A percentile compares a stretch with the other conserved stretches of the same genome.
These are phyloP conservation scores for Tetrastigma voinierianum DNA, from an alignment of 164 flowering plant species.

Conservation along the genomic window DNA sequence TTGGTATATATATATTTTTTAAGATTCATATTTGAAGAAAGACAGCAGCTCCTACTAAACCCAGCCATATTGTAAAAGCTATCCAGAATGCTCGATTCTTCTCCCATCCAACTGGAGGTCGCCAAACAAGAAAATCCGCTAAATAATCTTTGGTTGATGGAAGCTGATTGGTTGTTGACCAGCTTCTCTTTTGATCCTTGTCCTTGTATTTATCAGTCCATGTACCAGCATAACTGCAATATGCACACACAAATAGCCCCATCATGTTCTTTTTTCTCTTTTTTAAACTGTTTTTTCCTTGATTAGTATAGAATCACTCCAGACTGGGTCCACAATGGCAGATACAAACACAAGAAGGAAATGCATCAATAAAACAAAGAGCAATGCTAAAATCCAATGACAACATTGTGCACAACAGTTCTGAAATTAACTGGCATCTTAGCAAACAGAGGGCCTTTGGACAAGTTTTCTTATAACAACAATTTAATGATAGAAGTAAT, in stretches of 20 bases:
- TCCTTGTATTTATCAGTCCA: slow-evolving; percentile 80
- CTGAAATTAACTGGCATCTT: too few species aligned
- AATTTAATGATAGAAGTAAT: too few species aligned
- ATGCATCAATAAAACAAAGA: background rate
- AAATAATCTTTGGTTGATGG: slow-evolving; percentile 57
- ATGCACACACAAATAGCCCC: slow-evolving; percentile 2
- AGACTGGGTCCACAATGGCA: background rate
- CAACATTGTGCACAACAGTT: too few species aligned
- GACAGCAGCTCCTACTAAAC: slow-evolving; percentile 69
- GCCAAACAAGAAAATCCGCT: slow-evolving; percentile 67
- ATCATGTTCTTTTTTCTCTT: background rate
- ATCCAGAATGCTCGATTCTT: slow-evolving; percentile 63
- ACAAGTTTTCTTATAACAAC: too few species aligned
- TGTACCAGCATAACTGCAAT: slow-evolving; percentile 66
- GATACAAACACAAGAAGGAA: background rate
- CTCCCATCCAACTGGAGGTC: slow-evolving; percentile 62
- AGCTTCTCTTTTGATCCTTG: slow-evolving; percentile 26
- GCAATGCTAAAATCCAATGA: too few species aligned
- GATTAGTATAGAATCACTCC: background rate
- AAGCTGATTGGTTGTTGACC: slow-evolving; percentile 53
- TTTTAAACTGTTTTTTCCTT: too few species aligned
- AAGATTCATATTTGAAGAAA: slow-evolving; percentile 43
- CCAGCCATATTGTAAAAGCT: slow-evolving; percentile 54
- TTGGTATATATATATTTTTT: background rate
- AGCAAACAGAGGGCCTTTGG: too few species aligned